Evolutionary conservation across 148 eudicot species (phyloP).

Genomic region (Silene uniflora): DNA sequence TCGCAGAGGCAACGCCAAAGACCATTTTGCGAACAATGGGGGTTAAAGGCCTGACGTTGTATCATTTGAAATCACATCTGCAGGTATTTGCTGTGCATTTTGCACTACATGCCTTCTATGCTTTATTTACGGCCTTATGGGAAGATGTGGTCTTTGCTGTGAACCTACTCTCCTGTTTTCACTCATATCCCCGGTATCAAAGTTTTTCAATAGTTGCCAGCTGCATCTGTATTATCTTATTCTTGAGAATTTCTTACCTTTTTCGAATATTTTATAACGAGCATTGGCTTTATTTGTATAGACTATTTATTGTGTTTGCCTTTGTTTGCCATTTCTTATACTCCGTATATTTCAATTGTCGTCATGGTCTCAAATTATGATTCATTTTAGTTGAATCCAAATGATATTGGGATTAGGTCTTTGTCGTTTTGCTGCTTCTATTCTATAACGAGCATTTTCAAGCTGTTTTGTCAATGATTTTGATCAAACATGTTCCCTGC

Average conservation of each 20-base stretch:
- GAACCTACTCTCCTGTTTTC: background rate
- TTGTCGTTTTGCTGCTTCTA: background rate
- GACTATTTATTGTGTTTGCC: background rate
- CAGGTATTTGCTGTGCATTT: slow-evolving; percentile 36
- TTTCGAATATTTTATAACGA: background rate
- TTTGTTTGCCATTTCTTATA: background rate
- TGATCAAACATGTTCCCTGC: background rate
- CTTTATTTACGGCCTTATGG: background rate
- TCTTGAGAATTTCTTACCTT: background rate
- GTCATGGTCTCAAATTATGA: background rate
- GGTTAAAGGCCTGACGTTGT: slow-evolving; percentile 83
- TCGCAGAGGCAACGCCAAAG: slow-evolving; percentile 84
- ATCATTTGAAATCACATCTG: slow-evolving; percentile 79
- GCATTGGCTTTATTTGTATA: background rate
- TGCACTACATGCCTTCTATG: background rate
- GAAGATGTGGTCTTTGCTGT: background rate
- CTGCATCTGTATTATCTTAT: background rate
- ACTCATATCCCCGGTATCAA: background rate
- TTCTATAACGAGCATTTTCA: background rate
- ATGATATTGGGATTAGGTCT: too few species aligned
- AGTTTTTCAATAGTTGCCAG: background rate
- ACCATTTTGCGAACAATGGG: slow-evolving; percentile 82
- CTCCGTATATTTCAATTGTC: background rate
- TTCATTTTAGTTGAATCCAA: background rate
- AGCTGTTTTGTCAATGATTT: background rate